Conservation (phyloP, 208 protist species). For the Trichomonas gallinae region DNA sequence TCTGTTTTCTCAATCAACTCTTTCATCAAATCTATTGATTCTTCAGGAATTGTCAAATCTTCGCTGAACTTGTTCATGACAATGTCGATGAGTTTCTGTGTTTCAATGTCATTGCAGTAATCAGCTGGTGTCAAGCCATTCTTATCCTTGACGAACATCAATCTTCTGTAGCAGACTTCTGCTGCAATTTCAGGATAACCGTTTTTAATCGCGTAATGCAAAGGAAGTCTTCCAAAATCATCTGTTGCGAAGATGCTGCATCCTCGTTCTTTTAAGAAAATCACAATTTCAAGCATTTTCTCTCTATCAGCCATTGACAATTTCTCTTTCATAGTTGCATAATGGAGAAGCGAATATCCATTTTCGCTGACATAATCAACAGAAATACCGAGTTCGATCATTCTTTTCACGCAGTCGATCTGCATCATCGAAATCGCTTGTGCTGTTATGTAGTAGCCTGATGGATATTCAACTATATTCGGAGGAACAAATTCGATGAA, state of each 20-base stretch:
- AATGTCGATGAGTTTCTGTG: background rate
- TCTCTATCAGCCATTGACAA: background rate
- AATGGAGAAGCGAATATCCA: background rate
- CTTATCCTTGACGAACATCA: background rate
- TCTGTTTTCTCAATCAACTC: background rate
- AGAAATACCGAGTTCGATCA: background rate
- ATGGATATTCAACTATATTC: background rate
- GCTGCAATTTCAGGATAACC: background rate
- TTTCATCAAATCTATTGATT: background rate
- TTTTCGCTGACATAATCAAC: background rate
- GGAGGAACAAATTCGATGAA: background rate
- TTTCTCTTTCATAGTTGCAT: background rate
- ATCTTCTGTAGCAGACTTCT: background rate
- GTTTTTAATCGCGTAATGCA: background rate
- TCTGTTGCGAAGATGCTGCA: background rate
- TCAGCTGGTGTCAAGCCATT: background rate
- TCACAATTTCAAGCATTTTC: background rate
- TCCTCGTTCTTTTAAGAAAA: background rate
- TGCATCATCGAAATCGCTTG: background rate
- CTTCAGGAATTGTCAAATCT: background rate
- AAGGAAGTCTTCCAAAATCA: background rate
- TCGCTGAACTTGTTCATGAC: background rate
- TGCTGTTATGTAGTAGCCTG: background rate
- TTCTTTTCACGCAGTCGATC: background rate
- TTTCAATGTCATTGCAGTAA: background rate